These are phyloP conservation scores for Ophiocordyceps camponoti-leonardi DNA, from an alignment of 2,329 filamentous ascomycete species.

Conservation along the genomic window DNA sequence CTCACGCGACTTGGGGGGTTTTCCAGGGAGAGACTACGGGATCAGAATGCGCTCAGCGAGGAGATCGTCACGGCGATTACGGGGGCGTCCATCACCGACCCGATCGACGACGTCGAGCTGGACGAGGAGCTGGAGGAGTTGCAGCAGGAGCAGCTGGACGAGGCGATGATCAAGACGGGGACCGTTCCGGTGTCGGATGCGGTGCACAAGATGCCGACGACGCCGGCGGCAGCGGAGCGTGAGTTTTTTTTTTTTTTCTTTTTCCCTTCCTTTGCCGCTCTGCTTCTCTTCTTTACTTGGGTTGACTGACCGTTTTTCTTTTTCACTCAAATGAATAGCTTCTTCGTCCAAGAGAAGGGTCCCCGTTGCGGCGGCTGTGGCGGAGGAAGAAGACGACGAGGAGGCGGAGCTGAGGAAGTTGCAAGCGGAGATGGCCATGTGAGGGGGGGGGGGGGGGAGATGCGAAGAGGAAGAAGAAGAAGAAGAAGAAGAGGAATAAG, in stretches of 20 bases:
- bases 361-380: slow-evolving; percentile 11
- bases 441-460: slow-evolving; percentile 7
- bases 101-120: slow-evolving; percentile 71
- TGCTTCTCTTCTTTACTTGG: no score
- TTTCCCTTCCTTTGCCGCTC: no score
- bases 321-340: slow-evolving; percentile 10
- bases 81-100: slow-evolving; percentile 46
- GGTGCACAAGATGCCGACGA: slow-evolving; percentile 59
- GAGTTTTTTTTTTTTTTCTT: slow-evolving; percentile 22
- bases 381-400: slow-evolving; percentile 73
- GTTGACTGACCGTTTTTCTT: slow-evolving; percentile 2
- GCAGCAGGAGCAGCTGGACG: slow-evolving; percentile 84
- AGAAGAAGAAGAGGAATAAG: no score
- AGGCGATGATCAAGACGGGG: slow-evolving; percentile 84
- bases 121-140: slow-evolving; percentile 71
- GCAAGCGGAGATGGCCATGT: slow-evolving; percentile 97
- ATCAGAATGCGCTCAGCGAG: slow-evolving; percentile 84
- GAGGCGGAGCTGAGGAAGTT: slow-evolving; percentile 86
- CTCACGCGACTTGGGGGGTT: not conserved
- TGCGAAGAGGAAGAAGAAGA: no score
- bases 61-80: slow-evolving; percentile 83
- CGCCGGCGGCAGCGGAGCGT: slow-evolving; percentile 48
- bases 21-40: slow-evolving; percentile 67
- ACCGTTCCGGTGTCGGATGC: slow-evolving; percentile 66
- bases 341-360: slow-evolving; percentile 13